phyloP scores from a whole-genome alignment of 306 rosid genomes.

The Fagus sylvatica region DNA sequence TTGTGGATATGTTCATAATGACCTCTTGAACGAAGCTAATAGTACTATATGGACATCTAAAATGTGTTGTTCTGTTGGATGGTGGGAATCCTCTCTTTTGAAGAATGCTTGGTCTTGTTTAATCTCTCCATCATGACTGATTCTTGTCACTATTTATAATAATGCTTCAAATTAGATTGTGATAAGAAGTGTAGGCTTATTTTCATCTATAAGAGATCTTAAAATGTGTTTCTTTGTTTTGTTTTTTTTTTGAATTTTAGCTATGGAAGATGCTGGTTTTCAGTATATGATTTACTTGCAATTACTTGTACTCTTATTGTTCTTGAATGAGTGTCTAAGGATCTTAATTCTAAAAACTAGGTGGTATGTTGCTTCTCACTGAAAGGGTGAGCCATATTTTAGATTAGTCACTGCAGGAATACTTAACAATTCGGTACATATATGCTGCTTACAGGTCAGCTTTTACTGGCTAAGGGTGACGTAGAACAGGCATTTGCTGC shows the following conservation, averaged over 20 bases:
- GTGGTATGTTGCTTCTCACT: constrained; percentile 10
- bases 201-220: not conserved
- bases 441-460: constrained; percentile 79
- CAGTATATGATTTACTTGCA: too few relatives aligned
- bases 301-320: not conserved
- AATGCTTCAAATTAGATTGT: too few relatives aligned
- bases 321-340: constrained; percentile 12
- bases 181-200: too few relatives aligned
- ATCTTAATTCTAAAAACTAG: constrained; percentile 6
- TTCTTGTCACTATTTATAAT: not conserved
- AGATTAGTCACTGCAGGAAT: not conserved
- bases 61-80: too few relatives aligned
- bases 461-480: constrained; percentile 94
- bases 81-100: too few relatives aligned
- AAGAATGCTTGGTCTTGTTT: too few relatives aligned
- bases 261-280: constrained; percentile 6
- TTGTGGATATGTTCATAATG: too few relatives aligned
- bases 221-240: constrained; percentile 8
- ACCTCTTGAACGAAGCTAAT: too few relatives aligned
- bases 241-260: too few relatives aligned
- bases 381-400: constrained; percentile 21
- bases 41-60: too few relatives aligned
- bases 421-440: constrained; percentile 10
- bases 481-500: constrained; percentile 94
- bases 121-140: too few relatives aligned